These are phyloP conservation scores for Phytophthora brassicae DNA, from an alignment of 352 stramenopile species.

Conservation along the genomic window DNA sequence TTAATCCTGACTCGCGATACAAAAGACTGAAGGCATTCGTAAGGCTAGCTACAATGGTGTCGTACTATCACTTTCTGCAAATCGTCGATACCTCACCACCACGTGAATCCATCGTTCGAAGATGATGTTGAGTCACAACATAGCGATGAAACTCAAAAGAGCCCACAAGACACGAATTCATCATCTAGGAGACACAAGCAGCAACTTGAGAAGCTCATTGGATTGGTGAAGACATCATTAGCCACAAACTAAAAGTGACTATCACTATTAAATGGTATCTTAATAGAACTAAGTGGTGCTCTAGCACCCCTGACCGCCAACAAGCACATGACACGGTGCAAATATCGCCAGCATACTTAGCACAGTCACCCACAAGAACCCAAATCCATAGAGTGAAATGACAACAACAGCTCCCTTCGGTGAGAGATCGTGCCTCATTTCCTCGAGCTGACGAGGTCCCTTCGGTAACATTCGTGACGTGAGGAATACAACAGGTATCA, in stretches of 20 bases:
- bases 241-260: neutral
- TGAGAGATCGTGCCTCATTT: constrained; percentile 57
- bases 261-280: neutral
- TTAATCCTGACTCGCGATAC: neutral
- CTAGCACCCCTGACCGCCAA: constrained; percentile 61
- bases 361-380: constrained; percentile 64
- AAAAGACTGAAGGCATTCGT: constrained; percentile 22
- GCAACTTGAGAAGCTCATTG: constrained; percentile 57
- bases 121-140: neutral
- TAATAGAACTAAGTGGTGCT: neutral
- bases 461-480: constrained; percentile 54
- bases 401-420: constrained; percentile 30
- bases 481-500: constrained; percentile 51
- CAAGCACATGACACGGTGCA: constrained; percentile 58
- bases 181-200: constrained; percentile 37
- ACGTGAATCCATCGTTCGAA: neutral
- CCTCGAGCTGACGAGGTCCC: constrained; percentile 47
- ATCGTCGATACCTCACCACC: neutral
- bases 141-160: neutral
- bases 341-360: constrained; percentile 72
- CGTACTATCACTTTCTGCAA: constrained; percentile 5
- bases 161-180: neutral
- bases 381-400: constrained; percentile 49
- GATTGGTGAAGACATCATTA: constrained; percentile 47
- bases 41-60: constrained; percentile 6